Conservation (phyloP, 2,329 filamentous ascomycete species). For the Neonectria magnoliae region DNA sequence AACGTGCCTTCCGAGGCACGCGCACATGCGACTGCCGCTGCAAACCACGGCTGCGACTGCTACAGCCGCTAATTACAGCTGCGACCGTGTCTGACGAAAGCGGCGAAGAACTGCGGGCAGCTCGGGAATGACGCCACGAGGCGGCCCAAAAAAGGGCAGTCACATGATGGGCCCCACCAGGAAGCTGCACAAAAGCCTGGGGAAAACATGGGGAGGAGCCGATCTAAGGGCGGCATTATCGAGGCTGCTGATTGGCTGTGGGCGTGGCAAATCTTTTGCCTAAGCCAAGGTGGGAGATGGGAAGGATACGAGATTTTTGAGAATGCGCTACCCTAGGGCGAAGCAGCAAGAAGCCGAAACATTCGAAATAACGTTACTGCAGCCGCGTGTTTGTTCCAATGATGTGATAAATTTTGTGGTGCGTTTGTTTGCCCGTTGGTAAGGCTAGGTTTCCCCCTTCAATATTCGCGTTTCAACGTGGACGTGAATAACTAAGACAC, state of each 20-base stretch:
- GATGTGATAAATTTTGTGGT: neutral
- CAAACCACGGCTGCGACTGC: conserved; percentile 6
- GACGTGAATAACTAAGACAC: neutral
- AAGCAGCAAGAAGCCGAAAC: neutral
- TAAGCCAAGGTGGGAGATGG: conserved; percentile 5
- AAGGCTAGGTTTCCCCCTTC: neutral
- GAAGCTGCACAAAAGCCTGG: conserved; percentile 35
- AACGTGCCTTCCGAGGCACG: conserved; percentile 44
- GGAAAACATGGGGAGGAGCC: conserved; percentile 36
- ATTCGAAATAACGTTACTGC: too few species aligned
- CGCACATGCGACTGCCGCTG: conserved; percentile 36
- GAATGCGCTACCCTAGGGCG: neutral
- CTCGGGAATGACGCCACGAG: conserved; percentile 42
- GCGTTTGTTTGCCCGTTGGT: neutral
- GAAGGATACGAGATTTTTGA: neutral
- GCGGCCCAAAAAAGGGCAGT: conserved; percentile 22
- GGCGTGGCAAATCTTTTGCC: neutral
- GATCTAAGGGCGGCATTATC: neutral
- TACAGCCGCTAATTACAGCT: conserved; percentile 23
- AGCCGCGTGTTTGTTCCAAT: too few species aligned
- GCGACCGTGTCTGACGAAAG: conserved; percentile 38
- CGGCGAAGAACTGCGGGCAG: conserved; percentile 25
- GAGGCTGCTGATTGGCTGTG: conserved; percentile 12
- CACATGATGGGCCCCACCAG: conserved; percentile 36
- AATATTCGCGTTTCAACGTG: neutral